phyloP scores from a whole-genome alignment of 208 protist genomes.

The Zelonia costaricensis region DNA sequence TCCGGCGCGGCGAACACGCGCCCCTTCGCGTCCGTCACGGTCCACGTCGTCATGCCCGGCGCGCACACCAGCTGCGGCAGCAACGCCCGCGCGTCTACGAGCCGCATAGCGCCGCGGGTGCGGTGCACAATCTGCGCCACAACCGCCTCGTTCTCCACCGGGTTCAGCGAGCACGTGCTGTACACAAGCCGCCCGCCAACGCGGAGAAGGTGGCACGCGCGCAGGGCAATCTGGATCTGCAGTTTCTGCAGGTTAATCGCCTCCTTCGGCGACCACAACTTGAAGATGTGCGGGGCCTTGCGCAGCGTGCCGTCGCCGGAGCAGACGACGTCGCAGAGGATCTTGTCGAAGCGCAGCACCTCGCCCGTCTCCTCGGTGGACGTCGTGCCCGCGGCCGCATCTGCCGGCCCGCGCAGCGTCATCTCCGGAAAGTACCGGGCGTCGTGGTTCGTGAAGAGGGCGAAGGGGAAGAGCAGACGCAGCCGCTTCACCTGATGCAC shows the following conservation, averaged over 20 bases:
- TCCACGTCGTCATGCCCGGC: conserved; percentile 86
- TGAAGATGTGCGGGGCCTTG: conserved; percentile 82
- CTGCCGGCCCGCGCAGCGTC: conserved; percentile 12
- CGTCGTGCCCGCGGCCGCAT: background rate
- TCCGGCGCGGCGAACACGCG: conserved; percentile 42
- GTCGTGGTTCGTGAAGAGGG: conserved; percentile 92
- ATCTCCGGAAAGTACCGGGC: conserved; percentile 81
- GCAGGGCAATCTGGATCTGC: conserved; percentile 87
- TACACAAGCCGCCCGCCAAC: conserved; percentile 94
- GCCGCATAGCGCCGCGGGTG: conserved; percentile 76
- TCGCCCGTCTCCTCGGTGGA: conserved; percentile 16
- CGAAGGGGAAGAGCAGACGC: conserved; percentile 82
- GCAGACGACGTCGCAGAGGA: conserved; percentile 96
- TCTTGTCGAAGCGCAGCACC: conserved; percentile 88
- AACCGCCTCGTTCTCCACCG: conserved; percentile 97
- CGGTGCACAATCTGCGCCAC: conserved; percentile 87
- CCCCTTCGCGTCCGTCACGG: conserved; percentile 68
- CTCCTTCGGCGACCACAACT: conserved; percentile 78
- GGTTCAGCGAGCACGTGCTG: conserved; percentile 97
- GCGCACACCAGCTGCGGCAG: conserved; percentile 73
- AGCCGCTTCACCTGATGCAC: conserved; percentile 89
- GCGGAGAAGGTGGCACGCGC: conserved; percentile 74
- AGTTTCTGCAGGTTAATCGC: conserved; percentile 76
- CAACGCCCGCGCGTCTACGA: conserved; percentile 87
- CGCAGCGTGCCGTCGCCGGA: conserved; percentile 94